Conservation (phyloP, 441 rosid species). For the Gossypium davidsonii region DNA sequence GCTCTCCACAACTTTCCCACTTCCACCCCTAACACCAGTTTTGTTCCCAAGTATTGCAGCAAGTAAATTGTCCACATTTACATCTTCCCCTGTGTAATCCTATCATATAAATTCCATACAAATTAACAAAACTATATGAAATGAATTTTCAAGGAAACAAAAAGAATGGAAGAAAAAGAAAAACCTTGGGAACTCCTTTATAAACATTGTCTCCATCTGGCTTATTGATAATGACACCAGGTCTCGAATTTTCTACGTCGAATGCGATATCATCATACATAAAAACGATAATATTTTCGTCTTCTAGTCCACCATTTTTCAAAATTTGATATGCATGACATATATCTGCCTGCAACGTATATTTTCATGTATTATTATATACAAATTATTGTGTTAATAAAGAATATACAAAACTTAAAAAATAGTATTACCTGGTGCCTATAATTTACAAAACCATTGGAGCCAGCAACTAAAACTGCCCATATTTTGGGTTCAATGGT, state of each 20-base stretch:
- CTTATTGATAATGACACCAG: slow-evolving; percentile 67
- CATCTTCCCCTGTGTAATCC: slow-evolving; percentile 85
- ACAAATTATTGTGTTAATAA: neutral
- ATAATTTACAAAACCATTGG: slow-evolving; percentile 80
- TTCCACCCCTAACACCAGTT: slow-evolving; percentile 70
- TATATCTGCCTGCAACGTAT: slow-evolving; percentile 57
- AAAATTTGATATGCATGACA: slow-evolving; percentile 91
- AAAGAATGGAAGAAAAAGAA: neutral
- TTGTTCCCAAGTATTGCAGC: slow-evolving; percentile 79
- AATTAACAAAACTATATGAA: neutral
- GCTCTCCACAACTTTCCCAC: slow-evolving; percentile 81
- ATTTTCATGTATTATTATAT: neutral
- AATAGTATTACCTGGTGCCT: slow-evolving; percentile 62
- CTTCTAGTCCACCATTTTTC: slow-evolving; percentile 77
- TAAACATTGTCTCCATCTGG: slow-evolving; percentile 85
- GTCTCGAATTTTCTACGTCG: slow-evolving; percentile 67
- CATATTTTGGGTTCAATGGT: slow-evolving; percentile 44
- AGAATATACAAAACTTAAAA: neutral
- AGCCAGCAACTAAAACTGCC: slow-evolving; percentile 93
- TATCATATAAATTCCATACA: slow-evolving; percentile 19
- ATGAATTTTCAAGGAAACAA: neutral
- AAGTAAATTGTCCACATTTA: slow-evolving; percentile 57
- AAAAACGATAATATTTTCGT: slow-evolving; percentile 81
- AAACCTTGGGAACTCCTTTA: slow-evolving; percentile 78
- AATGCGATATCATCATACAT: slow-evolving; percentile 93